A percentile compares a stretch with the other conserved stretches of the same genome.
Evolutionary conservation across 164 flowering plant genomes (phyloP).

Genomic region (Tetracentron sinense): DNA sequence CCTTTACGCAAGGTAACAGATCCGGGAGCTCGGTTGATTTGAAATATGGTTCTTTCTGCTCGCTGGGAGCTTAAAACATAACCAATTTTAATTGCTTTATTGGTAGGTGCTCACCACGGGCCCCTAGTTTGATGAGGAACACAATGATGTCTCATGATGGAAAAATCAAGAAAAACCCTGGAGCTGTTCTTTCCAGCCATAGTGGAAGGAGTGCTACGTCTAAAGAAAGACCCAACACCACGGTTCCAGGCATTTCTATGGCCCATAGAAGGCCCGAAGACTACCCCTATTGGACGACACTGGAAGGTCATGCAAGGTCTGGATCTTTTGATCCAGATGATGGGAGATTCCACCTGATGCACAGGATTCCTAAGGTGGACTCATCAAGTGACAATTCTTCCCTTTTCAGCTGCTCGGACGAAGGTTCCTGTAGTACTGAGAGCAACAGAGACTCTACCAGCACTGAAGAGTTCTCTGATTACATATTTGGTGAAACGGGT

Average conservation of each 20-base stretch:
- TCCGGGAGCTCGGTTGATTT: not conserved
- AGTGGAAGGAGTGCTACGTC: conserved; percentile 17
- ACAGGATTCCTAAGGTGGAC: conserved; percentile 41
- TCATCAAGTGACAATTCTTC: conserved; percentile 78
- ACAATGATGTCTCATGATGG: conserved; percentile 23
- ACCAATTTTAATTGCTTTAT: too few species aligned
- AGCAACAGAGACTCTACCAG: conserved; percentile 70
- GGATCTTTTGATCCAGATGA: conserved; percentile 29
- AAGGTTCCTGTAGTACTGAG: conserved; percentile 77
- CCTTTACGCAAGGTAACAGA: conserved; percentile 69
- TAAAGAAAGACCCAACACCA: conserved; percentile 16
- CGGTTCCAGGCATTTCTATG: conserved; percentile 4
- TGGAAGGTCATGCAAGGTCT: conserved; percentile 12
- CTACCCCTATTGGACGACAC: conserved; percentile 14
- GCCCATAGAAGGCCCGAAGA: conserved; percentile 10
- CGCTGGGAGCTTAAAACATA: too few species aligned
- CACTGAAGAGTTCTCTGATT: conserved; percentile 67
- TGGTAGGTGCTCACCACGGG: conserved; percentile 73
- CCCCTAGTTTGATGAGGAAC: conserved; percentile 57
- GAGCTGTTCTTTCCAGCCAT: conserved; percentile 16
- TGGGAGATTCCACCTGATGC: conserved; percentile 25
- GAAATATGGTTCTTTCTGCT: not conserved
- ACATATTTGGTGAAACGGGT: conserved; percentile 48
- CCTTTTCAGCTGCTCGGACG: conserved; percentile 77
- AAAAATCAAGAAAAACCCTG: conserved; percentile 22